phyloP scores from a whole-genome alignment of 768 basidiomycete species.

The Podaxis carcinomalis region DNA sequence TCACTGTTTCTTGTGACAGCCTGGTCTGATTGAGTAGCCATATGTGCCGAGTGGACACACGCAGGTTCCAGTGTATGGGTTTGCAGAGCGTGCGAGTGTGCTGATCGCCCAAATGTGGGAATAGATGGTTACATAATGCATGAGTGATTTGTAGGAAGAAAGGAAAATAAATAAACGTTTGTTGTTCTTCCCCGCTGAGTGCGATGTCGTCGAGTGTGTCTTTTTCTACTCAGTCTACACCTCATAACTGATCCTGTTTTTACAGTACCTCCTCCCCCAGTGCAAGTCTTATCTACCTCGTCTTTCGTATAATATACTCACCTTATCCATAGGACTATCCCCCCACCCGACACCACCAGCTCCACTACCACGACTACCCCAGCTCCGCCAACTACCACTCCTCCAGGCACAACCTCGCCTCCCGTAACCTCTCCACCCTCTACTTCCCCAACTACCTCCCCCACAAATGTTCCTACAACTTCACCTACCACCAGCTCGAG shows the following conservation, averaged over 20 bases:
- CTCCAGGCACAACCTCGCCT: not conserved
- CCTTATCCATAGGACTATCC: not conserved
- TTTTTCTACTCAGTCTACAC: not conserved
- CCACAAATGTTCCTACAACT: not conserved
- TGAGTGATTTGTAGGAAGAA: not conserved
- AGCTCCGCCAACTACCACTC: not conserved
- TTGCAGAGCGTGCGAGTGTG: slow-evolving; percentile 10
- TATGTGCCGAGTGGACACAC: slow-evolving; percentile 10
- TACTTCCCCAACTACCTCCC: not conserved
- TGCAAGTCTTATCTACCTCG: not conserved
- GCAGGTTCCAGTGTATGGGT: slow-evolving; percentile 10
- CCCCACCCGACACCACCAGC: not conserved
- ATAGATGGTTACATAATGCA: not conserved
- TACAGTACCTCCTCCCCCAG: not conserved
- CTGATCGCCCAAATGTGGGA: not conserved
- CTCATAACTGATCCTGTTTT: not conserved
- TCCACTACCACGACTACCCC: not conserved
- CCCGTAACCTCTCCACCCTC: not conserved
- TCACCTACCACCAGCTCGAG: not conserved
- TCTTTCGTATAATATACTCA: not conserved
- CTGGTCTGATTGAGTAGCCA: not conserved
- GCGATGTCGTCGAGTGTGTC: not conserved
- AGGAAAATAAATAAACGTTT: not conserved
- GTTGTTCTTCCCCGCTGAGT: not conserved
- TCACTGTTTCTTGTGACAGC: no score